Evolutionary conservation across 352 stramenopile species (phyloP), one percentile per base, ranked within the genome.

Genomic region (Globisporangium ultimum): DNA sequence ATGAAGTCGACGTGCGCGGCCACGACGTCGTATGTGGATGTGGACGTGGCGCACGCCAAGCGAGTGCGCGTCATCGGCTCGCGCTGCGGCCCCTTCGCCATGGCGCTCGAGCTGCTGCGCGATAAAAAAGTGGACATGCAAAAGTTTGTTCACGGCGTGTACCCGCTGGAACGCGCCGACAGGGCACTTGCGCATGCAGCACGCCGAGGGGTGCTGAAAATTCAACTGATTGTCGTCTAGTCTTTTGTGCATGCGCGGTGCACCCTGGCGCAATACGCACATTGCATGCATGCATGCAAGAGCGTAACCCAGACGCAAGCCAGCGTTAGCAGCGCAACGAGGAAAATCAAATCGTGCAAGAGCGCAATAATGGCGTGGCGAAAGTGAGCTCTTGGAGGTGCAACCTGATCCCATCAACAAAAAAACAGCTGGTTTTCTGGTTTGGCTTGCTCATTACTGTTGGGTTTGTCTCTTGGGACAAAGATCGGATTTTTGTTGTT

Each of bases 111-210:
- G 43, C 74, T 89, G 57, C 65, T 93, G 51, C 66, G 56, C 5
- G 62, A 74, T 48, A 63, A 67, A 34, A 72, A 72, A 22, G 66
- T 91, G 28, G 71, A 86, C 57, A 73, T 89, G 55, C 67, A 84
- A 20, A 89, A 88, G 60, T 84, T 83, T 64, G 80, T 87, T 58
- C 67, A 79, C 51, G 80, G 73, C 32, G 72, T 77, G 46, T 88
- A 85, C 58, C 77, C 82, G 58, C 68, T 92, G 12, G 67, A 64
- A n/a, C 73, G 70, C 55, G 71, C 67, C 8, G 58, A 74, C 28
- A 67, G 56, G 20, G 80, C 80, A 52, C 68, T 88, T 46, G 69
- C 62, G 24, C 76, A 87, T 38, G 80, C 80, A 8, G 61, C 52
- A 4, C 66, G 69, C 63, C 72, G 70, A 24, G 80, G 80, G 17